These are phyloP conservation scores for Tolypocladium amazonense DNA, from an alignment of 2,329 filamentous ascomycete genomes.

Conservation along the genomic window DNA sequence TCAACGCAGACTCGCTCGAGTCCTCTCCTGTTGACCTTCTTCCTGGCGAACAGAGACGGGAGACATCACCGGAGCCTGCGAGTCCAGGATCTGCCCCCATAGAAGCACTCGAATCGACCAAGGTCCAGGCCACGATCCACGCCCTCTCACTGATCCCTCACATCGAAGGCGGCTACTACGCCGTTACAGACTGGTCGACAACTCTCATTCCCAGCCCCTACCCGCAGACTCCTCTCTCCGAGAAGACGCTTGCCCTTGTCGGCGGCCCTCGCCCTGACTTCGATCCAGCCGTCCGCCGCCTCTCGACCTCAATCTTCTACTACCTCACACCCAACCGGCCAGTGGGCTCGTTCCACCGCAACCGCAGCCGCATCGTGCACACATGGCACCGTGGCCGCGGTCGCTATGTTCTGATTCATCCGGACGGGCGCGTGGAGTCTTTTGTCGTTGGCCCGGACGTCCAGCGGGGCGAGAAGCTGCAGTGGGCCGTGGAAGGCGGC, in stretches of 20 bases:
- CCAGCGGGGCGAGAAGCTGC: conserved; percentile 45
- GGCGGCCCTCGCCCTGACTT: conserved; percentile 22
- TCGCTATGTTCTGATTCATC: conserved; percentile 53
- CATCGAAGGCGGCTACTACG: conserved; percentile 55
- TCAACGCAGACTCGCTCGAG: neutral
- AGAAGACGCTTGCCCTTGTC: conserved; percentile 21
- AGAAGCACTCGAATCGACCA: conserved; percentile 2
- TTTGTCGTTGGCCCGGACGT: conserved; percentile 53
- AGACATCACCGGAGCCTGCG: neutral
- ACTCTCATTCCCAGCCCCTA: conserved; percentile 39
- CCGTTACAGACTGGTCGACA: conserved; percentile 46
- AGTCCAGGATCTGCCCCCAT: neutral
- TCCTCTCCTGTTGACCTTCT: neutral
- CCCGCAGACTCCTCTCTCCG: conserved; percentile 22
- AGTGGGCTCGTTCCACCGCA: conserved; percentile 52
- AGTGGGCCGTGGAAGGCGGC: conserved; percentile 60
- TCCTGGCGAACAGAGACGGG: neutral
- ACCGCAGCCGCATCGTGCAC: conserved; percentile 51
- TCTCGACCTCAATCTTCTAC: conserved; percentile 55
- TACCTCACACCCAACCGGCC: conserved; percentile 45
- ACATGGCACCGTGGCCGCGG: conserved; percentile 53
- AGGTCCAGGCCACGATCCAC: conserved; percentile 9
- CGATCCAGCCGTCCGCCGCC: conserved; percentile 32
- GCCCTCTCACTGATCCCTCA: conserved; percentile 32
- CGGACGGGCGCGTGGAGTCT: conserved; percentile 46